Base-by-base conservation (phyloP, 352 stramenopile genomes). In the Hyphochytrium catenoides region DNA sequence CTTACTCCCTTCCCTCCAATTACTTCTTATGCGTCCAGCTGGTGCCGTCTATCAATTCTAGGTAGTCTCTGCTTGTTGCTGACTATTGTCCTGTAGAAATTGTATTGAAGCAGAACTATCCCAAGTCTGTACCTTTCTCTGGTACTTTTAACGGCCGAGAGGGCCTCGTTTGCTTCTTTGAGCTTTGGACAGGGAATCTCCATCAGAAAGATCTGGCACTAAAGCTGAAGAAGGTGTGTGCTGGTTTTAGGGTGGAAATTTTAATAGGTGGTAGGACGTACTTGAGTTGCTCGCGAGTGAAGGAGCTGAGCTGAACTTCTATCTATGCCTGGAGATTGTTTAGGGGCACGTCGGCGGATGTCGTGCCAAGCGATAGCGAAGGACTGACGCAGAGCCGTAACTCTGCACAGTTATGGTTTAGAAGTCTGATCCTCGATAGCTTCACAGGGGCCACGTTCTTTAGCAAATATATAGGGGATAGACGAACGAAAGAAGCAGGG, bases 61-160 rank as follows among this genome's bases (percentile, higher is more conserved):
- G n/a, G n/a, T n/a, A n/a, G n/a, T 43, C 12, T 34, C 34, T 40
- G 14, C 22, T 8, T 29, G 14, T 22, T 20, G 14, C 8, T 17
- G n/a, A 8, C 16, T 18, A 16, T 48, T 6, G 7, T 18, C 12
- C 1, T 25, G 9, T 26, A 63, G 70, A 85, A 25, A 47, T 85
- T 8, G 70, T 85, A 20, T 78, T 85, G 37, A 66, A 67, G 35
- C 79, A 64, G 21, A 66, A 54, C 16, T 81, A 76, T 38, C 67
- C 67, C 8, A 81, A 78, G 39, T 65, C 50, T 31, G 59, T 67
- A 17, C 62, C 62, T 4, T 82, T 85, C 39, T 52, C 54, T 26
- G 66, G 67, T 28, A 68, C 82, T 31, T 85, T 76, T 49, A 82
- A 82, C 37, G 70, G 70, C 4, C 63, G 70, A 12, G 70, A 85